Base-by-base conservation (phyloP, 148 eudicot species). In the Fallopia convolvulus region DNA sequence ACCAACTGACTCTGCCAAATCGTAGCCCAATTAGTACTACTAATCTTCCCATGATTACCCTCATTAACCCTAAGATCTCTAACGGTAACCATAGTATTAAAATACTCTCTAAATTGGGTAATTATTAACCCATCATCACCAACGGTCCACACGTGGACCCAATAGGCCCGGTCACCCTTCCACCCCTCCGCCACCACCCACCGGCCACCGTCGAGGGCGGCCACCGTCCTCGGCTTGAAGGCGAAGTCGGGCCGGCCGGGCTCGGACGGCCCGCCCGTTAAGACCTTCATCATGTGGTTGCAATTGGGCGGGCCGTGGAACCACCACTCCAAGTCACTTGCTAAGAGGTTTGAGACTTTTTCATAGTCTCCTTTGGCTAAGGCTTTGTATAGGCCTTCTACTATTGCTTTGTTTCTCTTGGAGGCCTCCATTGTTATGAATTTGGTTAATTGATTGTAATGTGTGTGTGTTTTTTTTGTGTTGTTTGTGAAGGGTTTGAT, bases 111-210 rank as follows among this genome's bases (percentile, higher is more conserved):
- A 10, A 91, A 85, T 58, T 91, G 93, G 8, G 85, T 87, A 12
- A 91, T 89, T 0, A 91, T 89, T 0, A 78, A n/a, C 18, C 93
- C 96, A 77, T 77, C 87, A 41, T 84, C 84, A 8, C n/a, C 20
- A 4, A 93, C 77, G 20, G 93, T 91, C 97, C 97, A 93, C 0
- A 89, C 97, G 33, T 92, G 97, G 41, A 93, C 98, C 98, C 98
- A 93, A 76, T 93, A 93, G 1, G 84, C 84, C 21, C 85, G 82
- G 1, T 85, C 82, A 0, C 89, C 92, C 76, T 89, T 91, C 93
- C 92, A 91, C 4, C 98, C 98, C 58, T 93, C 97, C 53, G 85
- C 91, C 0, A 93, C 84, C 65, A 93, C 98, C 36, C 79, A 82
- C 9, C 78, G 83, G 32, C 81, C 90, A 2, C 75, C 86, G 8